These are phyloP conservation scores for Coelastrella sp. DNA, from an alignment of 139 green algal species.

Conservation along the genomic window DNA sequence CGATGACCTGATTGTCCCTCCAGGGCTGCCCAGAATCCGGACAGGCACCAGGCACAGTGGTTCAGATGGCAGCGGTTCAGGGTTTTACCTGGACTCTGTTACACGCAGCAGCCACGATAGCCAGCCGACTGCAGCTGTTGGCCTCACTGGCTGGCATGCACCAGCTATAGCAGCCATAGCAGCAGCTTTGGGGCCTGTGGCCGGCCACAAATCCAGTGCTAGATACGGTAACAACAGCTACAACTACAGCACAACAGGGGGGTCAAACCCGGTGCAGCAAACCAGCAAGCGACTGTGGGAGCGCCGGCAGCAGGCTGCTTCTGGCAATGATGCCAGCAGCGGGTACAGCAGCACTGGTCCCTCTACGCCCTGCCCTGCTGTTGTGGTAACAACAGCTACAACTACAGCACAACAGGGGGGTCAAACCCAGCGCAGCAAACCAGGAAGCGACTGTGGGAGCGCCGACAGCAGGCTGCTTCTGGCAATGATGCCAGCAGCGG, in stretches of 20 bases:
- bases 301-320: not conserved
- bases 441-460: not conserved
- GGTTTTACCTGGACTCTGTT: not conserved
- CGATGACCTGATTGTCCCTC: not conserved
- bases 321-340: not conserved
- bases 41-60: not conserved
- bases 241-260: conserved; percentile 11
- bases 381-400: conserved; percentile 17
- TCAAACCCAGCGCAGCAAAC: not conserved
- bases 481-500: not conserved
- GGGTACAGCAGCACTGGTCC: not conserved
- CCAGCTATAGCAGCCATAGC: not conserved
- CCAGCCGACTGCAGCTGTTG: not conserved
- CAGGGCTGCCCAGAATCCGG: not conserved
- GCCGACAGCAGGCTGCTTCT: not conserved
- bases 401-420: conserved; percentile 18
- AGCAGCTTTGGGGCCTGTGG: too few species aligned
- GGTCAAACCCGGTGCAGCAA: not conserved
- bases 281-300: not conserved
- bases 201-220: too few species aligned
- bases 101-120: not conserved
- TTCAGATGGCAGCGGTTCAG: conserved; percentile 1
- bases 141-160: not conserved
- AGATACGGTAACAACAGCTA: not conserved
- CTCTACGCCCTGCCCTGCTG: not conserved